Percentiles rank a stretch among this genome's conserved stretches.
These are phyloP conservation scores for Lagerstroemia speciosa DNA, from an alignment of 345 rosid species.

Conservation along the genomic window DNA sequence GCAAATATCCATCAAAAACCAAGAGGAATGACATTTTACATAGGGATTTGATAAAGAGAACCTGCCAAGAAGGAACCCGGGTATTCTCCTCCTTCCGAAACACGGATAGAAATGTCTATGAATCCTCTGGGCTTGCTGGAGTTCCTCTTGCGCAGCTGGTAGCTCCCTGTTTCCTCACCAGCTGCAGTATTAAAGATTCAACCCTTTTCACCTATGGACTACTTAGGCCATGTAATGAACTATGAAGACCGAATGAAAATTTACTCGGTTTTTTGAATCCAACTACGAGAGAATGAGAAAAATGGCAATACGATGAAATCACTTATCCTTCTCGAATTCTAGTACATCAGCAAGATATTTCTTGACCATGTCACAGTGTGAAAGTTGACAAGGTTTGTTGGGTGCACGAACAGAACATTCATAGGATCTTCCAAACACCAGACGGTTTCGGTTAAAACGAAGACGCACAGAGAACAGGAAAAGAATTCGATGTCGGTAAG, in stretches of 20 bases:
- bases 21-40: background rate
- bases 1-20: background rate
- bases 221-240: background rate
- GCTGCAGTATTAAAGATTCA: conserved; percentile 6
- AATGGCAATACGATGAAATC: background rate
- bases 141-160: conserved; percentile 60
- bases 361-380: too few species aligned
- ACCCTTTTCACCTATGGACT: background rate
- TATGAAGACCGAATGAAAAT: background rate
- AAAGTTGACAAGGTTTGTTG: too few species aligned
- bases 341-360: background rate
- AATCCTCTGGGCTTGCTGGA: conserved; percentile 69
- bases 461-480: background rate
- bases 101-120: conserved; percentile 58
- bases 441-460: background rate
- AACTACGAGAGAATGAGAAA: background rate
- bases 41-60: background rate
- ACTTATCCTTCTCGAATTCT: background rate
- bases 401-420: too few species aligned
- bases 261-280: background rate
- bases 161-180: conserved; percentile 61
- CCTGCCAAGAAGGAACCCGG: conserved; percentile 1
- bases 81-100: conserved; percentile 42
- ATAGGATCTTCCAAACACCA: too few species aligned
- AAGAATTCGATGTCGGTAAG: conserved; percentile 4